Base-by-base conservation (phyloP, 352 stramenopile species). In the Sclerospora graminicola region DNA sequence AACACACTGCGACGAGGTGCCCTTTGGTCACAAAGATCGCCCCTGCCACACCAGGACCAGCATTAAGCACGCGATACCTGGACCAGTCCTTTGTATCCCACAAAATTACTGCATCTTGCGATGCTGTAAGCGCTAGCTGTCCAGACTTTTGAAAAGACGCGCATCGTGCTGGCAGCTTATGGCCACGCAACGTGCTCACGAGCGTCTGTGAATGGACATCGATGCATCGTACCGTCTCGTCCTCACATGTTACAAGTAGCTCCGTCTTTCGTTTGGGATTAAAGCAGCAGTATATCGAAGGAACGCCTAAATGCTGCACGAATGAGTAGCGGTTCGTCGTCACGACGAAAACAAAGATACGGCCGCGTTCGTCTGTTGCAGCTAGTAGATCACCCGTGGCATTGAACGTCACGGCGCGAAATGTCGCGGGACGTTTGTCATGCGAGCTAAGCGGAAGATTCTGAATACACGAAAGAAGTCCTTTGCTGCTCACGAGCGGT, bases 31-130 rank as follows among this genome's bases (percentile, higher is more conserved):
- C 70, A 32, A 89, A 89, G n/a, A 51, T 64, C 1, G 74, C 74
- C 26, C 74, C 56, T 32, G 84, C 68, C 13, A 88, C 74, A 0
- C 71, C 75, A 0, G 74, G 73, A 0, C 76, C 77, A 7, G 78
- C 81, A 36, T 89, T 90, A 0, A 93, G 64, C 13, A 89, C 76
- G 7, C 81, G 62, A 49, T 81, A 89, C 8, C 76, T 74, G 4
- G 72, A 85, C 81, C 81, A 90, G 55, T 90, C 75, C 46, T 73
- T 81, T 0, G 73, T 87, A 41, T 93, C 76, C 81, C 81, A 93
- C 16, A 93, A 46, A 45, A 89, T 89, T 2, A 90, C 78, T 1
- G 74, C 74, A 28, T 90, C 78, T 34, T 72, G 64, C 2, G 76
- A 93, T 0, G 76, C 74, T 1, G 76, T 90, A 13, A 93, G 62